Evolutionary conservation across 164 flowering plant genomes (phyloP).

Genomic region (Magnolia sinica): DNA sequence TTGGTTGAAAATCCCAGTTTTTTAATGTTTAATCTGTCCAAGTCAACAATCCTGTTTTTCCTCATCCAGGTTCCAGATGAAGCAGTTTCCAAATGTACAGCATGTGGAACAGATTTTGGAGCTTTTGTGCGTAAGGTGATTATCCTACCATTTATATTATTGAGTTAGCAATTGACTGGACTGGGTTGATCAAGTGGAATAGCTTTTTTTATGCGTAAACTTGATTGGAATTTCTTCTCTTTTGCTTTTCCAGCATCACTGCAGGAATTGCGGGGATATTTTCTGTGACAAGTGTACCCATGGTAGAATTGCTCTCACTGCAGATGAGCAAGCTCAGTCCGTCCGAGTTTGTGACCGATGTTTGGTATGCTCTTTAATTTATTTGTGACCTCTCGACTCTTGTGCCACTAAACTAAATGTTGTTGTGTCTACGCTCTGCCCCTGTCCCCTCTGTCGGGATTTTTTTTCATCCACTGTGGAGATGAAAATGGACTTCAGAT

Average conservation of each 20-base stretch:
- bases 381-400: neutral
- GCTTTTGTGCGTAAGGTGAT: conserved; percentile 79
- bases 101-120: conserved; percentile 78
- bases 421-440: too few species aligned
- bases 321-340: conserved; percentile 80
- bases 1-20: neutral
- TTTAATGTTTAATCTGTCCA: neutral
- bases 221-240: conserved; percentile 10
- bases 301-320: conserved; percentile 87
- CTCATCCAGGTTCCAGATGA: conserved; percentile 83
- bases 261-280: conserved; percentile 96
- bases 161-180: neutral
- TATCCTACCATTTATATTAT: neutral
- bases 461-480: too few species aligned
- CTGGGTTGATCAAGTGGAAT: neutral
- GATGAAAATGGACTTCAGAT: too few species aligned
- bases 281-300: conserved; percentile 97
- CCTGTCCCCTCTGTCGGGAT: too few species aligned
- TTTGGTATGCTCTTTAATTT: conserved; percentile 51
- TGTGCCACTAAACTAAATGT: too few species aligned
- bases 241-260: conserved; percentile 67
- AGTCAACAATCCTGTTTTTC: neutral
- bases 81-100: conserved; percentile 80
- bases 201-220: conserved; percentile 3
- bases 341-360: conserved; percentile 96